Conservation (phyloP, 78 protist genomes). For the Blattamonas nauphoetae region DNA sequence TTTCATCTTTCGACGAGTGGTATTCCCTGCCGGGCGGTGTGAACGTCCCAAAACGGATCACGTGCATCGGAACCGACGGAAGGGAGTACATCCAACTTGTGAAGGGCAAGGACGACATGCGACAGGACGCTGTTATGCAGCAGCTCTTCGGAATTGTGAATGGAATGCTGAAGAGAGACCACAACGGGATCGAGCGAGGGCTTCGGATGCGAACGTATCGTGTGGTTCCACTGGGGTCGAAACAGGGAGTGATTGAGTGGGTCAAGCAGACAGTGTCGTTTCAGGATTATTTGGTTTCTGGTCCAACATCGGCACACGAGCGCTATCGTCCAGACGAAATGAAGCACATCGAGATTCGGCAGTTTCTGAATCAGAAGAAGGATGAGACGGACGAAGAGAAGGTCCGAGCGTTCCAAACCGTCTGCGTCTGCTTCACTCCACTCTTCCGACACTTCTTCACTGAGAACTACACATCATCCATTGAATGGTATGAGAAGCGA, state of each 20-base stretch:
- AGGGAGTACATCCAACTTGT: constrained; percentile 15
- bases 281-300: constrained; percentile 25
- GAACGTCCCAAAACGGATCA: constrained; percentile 45
- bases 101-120: constrained; percentile 53
- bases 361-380: not conserved
- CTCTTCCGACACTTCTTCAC: constrained; percentile 63
- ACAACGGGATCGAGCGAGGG: not conserved
- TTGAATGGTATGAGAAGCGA: constrained; percentile 44
- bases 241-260: constrained; percentile 59
- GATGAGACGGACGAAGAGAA: not conserved
- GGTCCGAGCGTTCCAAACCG: not conserved
- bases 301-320: constrained; percentile 17
- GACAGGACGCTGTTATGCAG: constrained; percentile 80
- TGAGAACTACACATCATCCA: constrained; percentile 40
- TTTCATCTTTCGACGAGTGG: not conserved
- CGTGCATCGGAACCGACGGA: constrained; percentile 44
- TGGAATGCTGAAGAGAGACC: constrained; percentile 6
- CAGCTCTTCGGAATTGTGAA: constrained; percentile 67
- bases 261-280: constrained; percentile 43
- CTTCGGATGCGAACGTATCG: constrained; percentile 52
- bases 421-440: constrained; percentile 34
- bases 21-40: constrained; percentile 41
- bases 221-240: constrained; percentile 63
- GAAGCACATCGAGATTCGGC: not conserved
- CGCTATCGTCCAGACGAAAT: constrained; percentile 17